Evolutionary conservation across 2,329 filamentous ascomycete species (phyloP).

Genomic region (Dothideomycetes sp.): DNA sequence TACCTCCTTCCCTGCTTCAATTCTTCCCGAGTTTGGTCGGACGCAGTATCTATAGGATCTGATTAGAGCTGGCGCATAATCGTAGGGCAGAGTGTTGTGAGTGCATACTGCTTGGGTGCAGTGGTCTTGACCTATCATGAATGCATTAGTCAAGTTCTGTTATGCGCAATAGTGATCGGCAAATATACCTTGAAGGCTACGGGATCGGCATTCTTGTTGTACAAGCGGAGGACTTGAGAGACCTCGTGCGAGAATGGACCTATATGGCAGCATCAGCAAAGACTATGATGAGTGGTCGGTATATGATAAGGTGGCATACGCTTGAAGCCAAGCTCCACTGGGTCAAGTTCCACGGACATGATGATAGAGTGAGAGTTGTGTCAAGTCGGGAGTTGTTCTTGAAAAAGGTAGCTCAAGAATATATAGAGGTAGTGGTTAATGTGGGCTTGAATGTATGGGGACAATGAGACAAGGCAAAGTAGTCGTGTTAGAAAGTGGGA

Average conservation of each 20-base stretch:
- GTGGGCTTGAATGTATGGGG: background rate
- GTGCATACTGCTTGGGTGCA: slow-evolving; percentile 87
- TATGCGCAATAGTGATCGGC: no score
- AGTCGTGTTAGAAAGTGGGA: background rate
- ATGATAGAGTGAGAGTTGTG: slow-evolving; percentile 19
- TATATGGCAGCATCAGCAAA: slow-evolving; percentile 18
- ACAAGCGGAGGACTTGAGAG: slow-evolving; percentile 48
- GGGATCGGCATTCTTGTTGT: slow-evolving; percentile 46
- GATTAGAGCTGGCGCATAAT: no score
- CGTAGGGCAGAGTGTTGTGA: no score
- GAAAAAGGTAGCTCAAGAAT: background rate
- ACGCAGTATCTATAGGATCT: slow-evolving; percentile 73
- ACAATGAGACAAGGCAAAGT: no score
- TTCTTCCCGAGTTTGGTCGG: slow-evolving; percentile 89
- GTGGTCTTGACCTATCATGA: slow-evolving; percentile 99
- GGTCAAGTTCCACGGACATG: slow-evolving; percentile 95
- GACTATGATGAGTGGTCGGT: no score
- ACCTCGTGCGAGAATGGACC: slow-evolving; percentile 56
- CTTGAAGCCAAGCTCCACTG: slow-evolving; percentile 82
- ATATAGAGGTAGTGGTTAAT: background rate
- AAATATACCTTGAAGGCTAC: slow-evolving; percentile 57
- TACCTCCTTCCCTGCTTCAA: slow-evolving; percentile 80
- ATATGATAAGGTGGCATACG: slow-evolving; percentile 48
- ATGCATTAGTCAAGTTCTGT: no score
- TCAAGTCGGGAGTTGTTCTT: background rate